Percentiles rank a stretch among this genome's conserved stretches.
Evolutionary conservation across 1,284 basidiomycete genomes (phyloP).

Genomic region (Ceratobasidium sp.): DNA sequence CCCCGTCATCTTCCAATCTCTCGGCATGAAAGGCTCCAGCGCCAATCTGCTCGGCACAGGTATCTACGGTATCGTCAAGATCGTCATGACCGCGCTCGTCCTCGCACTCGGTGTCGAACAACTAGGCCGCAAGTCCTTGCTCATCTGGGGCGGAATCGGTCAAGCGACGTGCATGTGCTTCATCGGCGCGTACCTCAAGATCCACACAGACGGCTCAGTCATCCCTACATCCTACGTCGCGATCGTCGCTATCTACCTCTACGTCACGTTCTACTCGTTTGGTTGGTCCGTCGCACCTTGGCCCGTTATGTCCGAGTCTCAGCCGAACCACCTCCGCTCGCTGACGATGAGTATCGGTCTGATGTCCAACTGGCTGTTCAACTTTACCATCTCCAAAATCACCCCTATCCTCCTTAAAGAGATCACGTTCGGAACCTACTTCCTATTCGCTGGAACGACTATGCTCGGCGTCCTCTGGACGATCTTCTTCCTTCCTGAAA

Average conservation of each 20-base stretch:
- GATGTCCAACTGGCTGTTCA: conserved; percentile 52
- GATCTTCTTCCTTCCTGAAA: conserved; percentile 54
- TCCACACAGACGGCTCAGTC: conserved; percentile 43
- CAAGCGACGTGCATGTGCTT: conserved; percentile 48
- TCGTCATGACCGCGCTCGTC: conserved; percentile 50
- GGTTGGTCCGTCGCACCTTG: conserved; percentile 49
- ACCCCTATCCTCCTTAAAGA: conserved; percentile 54
- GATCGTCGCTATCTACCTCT: conserved; percentile 50
- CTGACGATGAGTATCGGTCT: conserved; percentile 54
- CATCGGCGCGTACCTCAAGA: conserved; percentile 46
- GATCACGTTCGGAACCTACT: conserved; percentile 55
- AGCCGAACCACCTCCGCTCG: conserved; percentile 56
- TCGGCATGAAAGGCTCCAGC: conserved; percentile 53
- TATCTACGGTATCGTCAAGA: conserved; percentile 52
- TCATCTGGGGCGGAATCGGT: conserved; percentile 51
- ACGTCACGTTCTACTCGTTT: conserved; percentile 51
- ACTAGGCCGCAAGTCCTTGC: conserved; percentile 49
- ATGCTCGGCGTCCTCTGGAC: conserved; percentile 54
- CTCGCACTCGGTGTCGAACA: conserved; percentile 50
- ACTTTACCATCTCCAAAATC: conserved; percentile 55
- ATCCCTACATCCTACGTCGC: conserved; percentile 49
- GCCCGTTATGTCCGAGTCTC: conserved; percentile 54
- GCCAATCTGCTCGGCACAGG: conserved; percentile 51
- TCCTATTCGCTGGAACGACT: conserved; percentile 54
- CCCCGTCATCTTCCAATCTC: conserved; percentile 52